phyloP scores from a whole-genome alignment of 352 stramenopile genomes.

The Phytopythium ostracodes region DNA sequence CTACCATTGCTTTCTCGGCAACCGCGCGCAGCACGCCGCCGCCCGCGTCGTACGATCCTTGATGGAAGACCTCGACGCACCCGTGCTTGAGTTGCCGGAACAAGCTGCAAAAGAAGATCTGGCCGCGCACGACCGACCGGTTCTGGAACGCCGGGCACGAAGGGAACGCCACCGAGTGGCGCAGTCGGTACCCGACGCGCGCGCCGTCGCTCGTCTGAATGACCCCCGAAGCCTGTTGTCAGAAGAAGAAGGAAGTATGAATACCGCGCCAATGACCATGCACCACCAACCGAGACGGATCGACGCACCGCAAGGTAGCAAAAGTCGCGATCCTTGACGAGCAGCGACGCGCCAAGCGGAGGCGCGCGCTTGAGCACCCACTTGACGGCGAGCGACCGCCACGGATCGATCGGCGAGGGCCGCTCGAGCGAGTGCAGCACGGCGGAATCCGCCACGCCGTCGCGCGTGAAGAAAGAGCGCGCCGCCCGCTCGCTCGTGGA shows the following conservation, averaged over 20 bases:
- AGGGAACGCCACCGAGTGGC: conserved; percentile 63
- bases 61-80: conserved; percentile 61
- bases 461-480: conserved; percentile 29
- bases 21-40: conserved; percentile 40
- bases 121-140: conserved; percentile 49
- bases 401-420: conserved; percentile 26
- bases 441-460: conserved; percentile 36
- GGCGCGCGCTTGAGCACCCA: conserved; percentile 38
- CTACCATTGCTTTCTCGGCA: conserved; percentile 38
- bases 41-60: conserved; percentile 47
- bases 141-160: conserved; percentile 42
- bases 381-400: conserved; percentile 42
- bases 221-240: conserved; percentile 19
- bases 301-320: conserved; percentile 36
- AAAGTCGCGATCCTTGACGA: conserved; percentile 48
- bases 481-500: conserved; percentile 23
- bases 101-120: conserved; percentile 65
- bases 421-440: conserved; percentile 35
- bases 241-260: neutral
- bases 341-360: conserved; percentile 16
- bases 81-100: conserved; percentile 55
- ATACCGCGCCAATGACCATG: neutral
- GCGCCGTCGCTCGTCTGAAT: conserved; percentile 25
- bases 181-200: conserved; percentile 37
- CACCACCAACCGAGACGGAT: neutral